These are phyloP conservation scores for Cudoniella acicularis DNA, from an alignment of 495 filamentous ascomycete species.

Conservation along the genomic window DNA sequence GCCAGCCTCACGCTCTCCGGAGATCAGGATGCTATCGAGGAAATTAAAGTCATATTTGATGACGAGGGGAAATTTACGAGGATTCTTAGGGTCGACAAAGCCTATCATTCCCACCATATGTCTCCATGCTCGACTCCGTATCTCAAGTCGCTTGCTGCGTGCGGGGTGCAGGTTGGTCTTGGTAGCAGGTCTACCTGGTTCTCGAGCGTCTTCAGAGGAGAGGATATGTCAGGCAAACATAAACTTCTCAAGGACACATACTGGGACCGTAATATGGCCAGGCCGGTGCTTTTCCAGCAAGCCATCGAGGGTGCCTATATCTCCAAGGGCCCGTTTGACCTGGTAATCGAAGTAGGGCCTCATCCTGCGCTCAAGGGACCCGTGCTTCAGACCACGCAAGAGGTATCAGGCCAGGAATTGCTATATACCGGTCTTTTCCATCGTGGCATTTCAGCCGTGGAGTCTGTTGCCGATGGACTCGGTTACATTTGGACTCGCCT, in stretches of 20 bases:
- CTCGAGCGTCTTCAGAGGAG: neutral
- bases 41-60: slow-evolving; percentile 35
- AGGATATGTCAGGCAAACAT: neutral
- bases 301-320: slow-evolving; percentile 25
- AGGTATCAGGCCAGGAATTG: neutral
- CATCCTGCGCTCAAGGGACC: slow-evolving; percentile 50
- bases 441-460: slow-evolving; percentile 23
- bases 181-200: neutral
- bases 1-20: slow-evolving; percentile 47
- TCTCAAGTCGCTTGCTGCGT: slow-evolving; percentile 29
- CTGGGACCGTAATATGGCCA: slow-evolving; percentile 56
- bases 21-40: slow-evolving; percentile 28
- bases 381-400: slow-evolving; percentile 22
- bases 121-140: slow-evolving; percentile 13
- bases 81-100: slow-evolving; percentile 43
- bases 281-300: slow-evolving; percentile 50
- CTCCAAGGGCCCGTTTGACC: slow-evolving; percentile 2
- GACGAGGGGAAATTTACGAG: slow-evolving; percentile 42
- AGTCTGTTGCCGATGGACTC: slow-evolving; percentile 31
- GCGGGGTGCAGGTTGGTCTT: slow-evolving; percentile 8
- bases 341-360: slow-evolving; percentile 47
- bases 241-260: slow-evolving; percentile 36
- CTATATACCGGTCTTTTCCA: slow-evolving; percentile 27
- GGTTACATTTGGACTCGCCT: slow-evolving; percentile 32
- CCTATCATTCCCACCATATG: slow-evolving; percentile 66